These are phyloP conservation scores for Falciphora oryzae DNA, from an alignment of 2,329 filamentous ascomycete species.

Conservation along the genomic window DNA sequence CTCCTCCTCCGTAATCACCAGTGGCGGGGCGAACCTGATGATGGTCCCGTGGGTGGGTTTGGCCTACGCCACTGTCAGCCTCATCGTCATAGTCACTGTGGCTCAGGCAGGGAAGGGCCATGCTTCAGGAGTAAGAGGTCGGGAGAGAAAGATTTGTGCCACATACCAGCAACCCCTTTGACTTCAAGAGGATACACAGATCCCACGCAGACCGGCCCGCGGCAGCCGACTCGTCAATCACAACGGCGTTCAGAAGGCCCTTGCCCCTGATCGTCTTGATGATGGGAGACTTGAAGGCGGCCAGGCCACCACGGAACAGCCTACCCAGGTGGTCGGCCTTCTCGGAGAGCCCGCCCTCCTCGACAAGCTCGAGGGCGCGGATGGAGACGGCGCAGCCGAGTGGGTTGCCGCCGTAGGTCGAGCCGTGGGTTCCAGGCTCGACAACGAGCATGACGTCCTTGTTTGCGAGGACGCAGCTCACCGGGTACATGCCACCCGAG, in stretches of 20 bases:
- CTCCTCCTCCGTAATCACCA: constrained; percentile 88
- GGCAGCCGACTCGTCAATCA: constrained; percentile 86
- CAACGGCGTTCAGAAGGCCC: constrained; percentile 89
- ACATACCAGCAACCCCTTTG: constrained; percentile 86
- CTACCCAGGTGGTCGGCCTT: constrained; percentile 72
- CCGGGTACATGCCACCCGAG: constrained; percentile 98
- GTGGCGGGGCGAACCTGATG: constrained; percentile 91
- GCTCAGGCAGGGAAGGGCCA: constrained; percentile 13
- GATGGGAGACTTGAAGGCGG: constrained; percentile 70
- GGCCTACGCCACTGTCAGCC: constrained; percentile 51
- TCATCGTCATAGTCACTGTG: constrained; percentile 6
- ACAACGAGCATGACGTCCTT: constrained; percentile 93
- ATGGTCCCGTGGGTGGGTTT: constrained; percentile 99
- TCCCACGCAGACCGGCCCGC: constrained; percentile 91
- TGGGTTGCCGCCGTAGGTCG: constrained; percentile 97
- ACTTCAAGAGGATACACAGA: constrained; percentile 89
- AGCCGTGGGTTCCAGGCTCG: constrained; percentile 94
- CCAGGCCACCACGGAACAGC: constrained; percentile 74
- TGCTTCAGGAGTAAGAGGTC: constrained; percentile 12
- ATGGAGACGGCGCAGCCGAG: constrained; percentile 94
- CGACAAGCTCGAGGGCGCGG: constrained; percentile 85
- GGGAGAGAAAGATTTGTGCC: constrained; percentile 5
- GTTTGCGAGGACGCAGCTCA: constrained; percentile 81
- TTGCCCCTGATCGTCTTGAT: constrained; percentile 83
- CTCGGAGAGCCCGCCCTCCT: constrained; percentile 83